Conservation (phyloP, 495 filamentous ascomycete species). For the Bacidia rubella region DNA sequence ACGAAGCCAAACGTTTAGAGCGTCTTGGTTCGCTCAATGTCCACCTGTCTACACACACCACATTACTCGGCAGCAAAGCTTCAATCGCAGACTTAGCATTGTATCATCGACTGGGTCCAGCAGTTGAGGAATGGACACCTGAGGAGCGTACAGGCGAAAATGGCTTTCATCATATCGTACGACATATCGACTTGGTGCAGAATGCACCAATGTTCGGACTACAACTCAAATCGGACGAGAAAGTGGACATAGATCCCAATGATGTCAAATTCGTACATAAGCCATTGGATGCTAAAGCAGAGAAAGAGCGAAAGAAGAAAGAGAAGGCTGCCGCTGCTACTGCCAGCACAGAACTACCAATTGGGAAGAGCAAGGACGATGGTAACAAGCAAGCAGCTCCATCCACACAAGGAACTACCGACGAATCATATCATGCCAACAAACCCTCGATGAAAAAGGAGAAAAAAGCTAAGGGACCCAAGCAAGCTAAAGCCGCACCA, state of each 20-base stretch:
- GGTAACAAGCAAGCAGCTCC: conserved; percentile 24
- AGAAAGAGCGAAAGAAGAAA: conserved; percentile 81
- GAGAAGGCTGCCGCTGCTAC: conserved; percentile 57
- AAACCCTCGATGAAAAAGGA: conserved; percentile 49
- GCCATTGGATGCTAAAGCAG: conserved; percentile 68
- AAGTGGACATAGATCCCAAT: conserved; percentile 63
- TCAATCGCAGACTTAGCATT: conserved; percentile 79
- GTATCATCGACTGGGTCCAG: conserved; percentile 66
- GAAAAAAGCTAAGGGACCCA: conserved; percentile 67
- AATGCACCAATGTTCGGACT: conserved; percentile 69
- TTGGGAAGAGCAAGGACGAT: conserved; percentile 36
- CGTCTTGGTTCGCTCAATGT: conserved; percentile 62
- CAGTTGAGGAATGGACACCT: conserved; percentile 65
- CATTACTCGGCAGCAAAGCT: conserved; percentile 78
- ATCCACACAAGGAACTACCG: conserved; percentile 26
- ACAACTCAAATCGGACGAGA: conserved; percentile 56
- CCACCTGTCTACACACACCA: conserved; percentile 78
- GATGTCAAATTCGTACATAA: conserved; percentile 74
- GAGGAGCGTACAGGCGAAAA: conserved; percentile 86
- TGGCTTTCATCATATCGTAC: conserved; percentile 83
- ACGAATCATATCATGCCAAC: conserved; percentile 28
- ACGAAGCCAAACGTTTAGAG: conserved; percentile 41
- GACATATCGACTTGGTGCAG: conserved; percentile 88
- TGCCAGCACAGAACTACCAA: conserved; percentile 26
- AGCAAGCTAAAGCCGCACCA: conserved; percentile 45